A percentile compares a stretch with the other conserved stretches of the same genome.
These are phyloP conservation scores for Ophiocordyceps camponoti-rufipedis DNA, from an alignment of 2,329 filamentous ascomycete species.

Conservation along the genomic window DNA sequence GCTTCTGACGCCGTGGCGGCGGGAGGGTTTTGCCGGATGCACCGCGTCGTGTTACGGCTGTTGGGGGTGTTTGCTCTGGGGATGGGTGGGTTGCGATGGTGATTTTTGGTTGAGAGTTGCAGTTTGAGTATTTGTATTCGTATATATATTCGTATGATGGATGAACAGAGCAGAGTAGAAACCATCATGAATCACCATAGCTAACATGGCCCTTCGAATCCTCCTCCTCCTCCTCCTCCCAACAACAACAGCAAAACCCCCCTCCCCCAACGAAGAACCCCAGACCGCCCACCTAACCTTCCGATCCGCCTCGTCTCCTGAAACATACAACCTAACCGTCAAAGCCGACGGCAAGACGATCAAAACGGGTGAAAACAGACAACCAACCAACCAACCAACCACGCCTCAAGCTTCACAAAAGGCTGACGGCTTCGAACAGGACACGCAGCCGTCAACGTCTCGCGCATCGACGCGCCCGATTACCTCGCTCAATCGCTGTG, in stretches of 20 bases:
- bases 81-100: too few relatives aligned
- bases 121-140: too few relatives aligned
- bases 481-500: slow-evolving; percentile 24
- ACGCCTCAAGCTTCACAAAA: neutral
- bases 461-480: slow-evolving; percentile 22
- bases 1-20: too few relatives aligned
- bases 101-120: too few relatives aligned
- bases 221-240: neutral
- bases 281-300: slow-evolving; percentile 25
- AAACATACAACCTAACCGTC: slow-evolving; percentile 21
- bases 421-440: too few relatives aligned
- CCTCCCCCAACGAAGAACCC: slow-evolving; percentile 7
- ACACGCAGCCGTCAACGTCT: slow-evolving; percentile 21
- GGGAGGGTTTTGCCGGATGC: too few relatives aligned
- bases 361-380: slow-evolving; percentile 17
- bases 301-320: slow-evolving; percentile 16
- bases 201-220: neutral
- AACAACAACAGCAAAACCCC: neutral
- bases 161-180: too few relatives aligned
- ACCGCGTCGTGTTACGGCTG: too few relatives aligned
- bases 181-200: too few relatives aligned
- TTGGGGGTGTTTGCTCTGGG: too few relatives aligned
- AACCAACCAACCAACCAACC: neutral
- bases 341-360: slow-evolving; percentile 20
- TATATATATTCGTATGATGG: too few relatives aligned